Evolutionary conservation across 805 yeast species (phyloP), one percentile per base, ranked within the genome.

Genomic region (Wickerhamomyces silvicola): DNA sequence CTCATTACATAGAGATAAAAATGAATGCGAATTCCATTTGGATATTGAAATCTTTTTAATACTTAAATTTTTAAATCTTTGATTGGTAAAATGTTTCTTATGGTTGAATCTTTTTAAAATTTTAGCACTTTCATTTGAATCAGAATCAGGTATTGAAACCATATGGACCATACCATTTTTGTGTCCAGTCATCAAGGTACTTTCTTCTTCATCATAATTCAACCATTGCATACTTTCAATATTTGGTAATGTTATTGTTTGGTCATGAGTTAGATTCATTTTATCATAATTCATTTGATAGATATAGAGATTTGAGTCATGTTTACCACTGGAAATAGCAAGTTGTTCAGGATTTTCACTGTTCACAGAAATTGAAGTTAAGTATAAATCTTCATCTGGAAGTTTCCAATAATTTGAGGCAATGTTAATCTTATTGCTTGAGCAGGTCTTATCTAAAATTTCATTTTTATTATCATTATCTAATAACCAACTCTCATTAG

Each of bases 91-190:
- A 49, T 79, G 87, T 43, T 78, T 78, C 31, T 69, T 62, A 59
- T 87, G 96, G 55, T 84, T 84, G 61, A 79, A 87, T 23, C 94
- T 63, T 51, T 77, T 81, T 39, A 81, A 60, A 14, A 87, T 80
- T 52, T 78, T 85, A 0, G 96, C 95, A 34, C 69, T 62, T 16
- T 67, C 67, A 5, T 59, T 61, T 7, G 62, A 49, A 17, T 59
- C 52, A 1, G 72, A 58, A 28, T 66, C 70, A 1, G 94, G 92
- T 7, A 86, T 65, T 12, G 80, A 62, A 4, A 84, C 73, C 37
- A 87, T 54, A 54, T 88, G 84, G 0, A 78, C 84, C 33, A 70
- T 60, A 2, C 96, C 96, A 37, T 75, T 72, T 31, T 68, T 70
- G 52, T 86, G 92, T 9, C 95, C 95, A 0, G 94, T 69, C n/a